Base-by-base conservation (phyloP, 768 basidiomycete genomes). In the Termitomyces sp. region DNA sequence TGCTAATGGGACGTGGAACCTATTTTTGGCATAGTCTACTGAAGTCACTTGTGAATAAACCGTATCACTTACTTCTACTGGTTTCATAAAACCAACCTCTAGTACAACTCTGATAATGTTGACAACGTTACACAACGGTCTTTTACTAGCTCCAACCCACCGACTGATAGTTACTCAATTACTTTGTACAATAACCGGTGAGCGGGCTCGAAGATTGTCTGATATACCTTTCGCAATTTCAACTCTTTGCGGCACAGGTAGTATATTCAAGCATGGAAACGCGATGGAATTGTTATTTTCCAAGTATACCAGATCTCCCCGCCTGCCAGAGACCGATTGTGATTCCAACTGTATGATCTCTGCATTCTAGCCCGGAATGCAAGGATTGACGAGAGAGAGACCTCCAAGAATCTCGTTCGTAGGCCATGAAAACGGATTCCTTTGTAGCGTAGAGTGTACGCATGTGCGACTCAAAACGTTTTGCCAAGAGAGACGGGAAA, bases 321-420 rank as follows among this genome's bases (percentile, higher is more conserved):
- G 74, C 73, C 50, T 79, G 78, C 79, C 79, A 80, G 16, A 80
- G 68, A 4, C 77, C 77, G 50, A 80, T 76, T 7, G 71, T 75
- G 2, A 72, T 63, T 59, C 20, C 63, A 59, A 10, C 70, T 67
- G 46, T 71, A 59, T 7, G 59, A 58, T 26, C 68, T 69, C 58
- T 79, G 77, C 46, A 76, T 60, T 2, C 62, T 68, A 7, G 77
- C 75, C 78, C 77, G 80, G 55, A 70, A 74, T 4, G 77, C 76
- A 26, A 80, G 65, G 46, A 79, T 60, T n/a, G 71, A 70, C 18
- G 75, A 67, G 39, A 79, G 61, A 13, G 77, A 71, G n/a, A 77
- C 56, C 18, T 65, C 65, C 18, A 66, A 58, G 3, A 55, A 49
- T 10, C 76, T 66, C 64, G 84, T 73, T 65, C 75, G 61, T 60